Base-by-base conservation (phyloP, 1,284 basidiomycete genomes). In the Pyrrhoderma noxium region DNA sequence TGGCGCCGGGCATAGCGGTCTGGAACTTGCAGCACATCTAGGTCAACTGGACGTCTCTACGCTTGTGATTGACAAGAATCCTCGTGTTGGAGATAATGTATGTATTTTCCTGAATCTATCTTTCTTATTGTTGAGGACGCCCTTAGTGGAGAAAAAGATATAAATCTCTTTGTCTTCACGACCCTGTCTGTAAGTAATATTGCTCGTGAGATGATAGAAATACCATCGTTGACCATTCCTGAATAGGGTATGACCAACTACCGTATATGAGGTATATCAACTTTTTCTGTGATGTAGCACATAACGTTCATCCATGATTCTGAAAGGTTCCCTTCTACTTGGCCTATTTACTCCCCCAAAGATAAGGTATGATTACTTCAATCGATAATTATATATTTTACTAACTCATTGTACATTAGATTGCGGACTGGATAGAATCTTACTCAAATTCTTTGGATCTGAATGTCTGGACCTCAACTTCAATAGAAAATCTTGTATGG, bases 1-100 rank as follows among this genome's bases (percentile, higher is more conserved):
- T 40, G 84, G 84, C 2, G 83, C 70, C 7, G 83, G 83, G 0
- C 84, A 87, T 62, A 74, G 75, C 47, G 85, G 84, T 4, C 63
- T 88, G 27, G 76, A 72, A 3, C 60, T 77, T 9, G 80, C 79
- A 3, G 83, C 82, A 35, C 67, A 77, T 42, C 66, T 85, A 53
- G 79, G 78, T 60, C 63, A 68, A 37, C 62, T 82, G 9, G 79
- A 71, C 31, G 65, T 85, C 14, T 62, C 70, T 4, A 66, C 72
- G 8, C 64, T 85, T 18, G 64, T 84, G 8, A 62, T 84, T 25
- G 82, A 84, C 60, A 71, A 68, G 55, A 69, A 74, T 36, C 59
- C 66, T 27, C 67, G 77, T 19, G 67, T 82, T 9, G 81, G 80
- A 0, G 74, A 82, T 59, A 47, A 40, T 16, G 45, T 46, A 34